Conservation (phyloP, 2,329 filamentous ascomycete genomes). For the Clarireedia hainanense region DNA sequence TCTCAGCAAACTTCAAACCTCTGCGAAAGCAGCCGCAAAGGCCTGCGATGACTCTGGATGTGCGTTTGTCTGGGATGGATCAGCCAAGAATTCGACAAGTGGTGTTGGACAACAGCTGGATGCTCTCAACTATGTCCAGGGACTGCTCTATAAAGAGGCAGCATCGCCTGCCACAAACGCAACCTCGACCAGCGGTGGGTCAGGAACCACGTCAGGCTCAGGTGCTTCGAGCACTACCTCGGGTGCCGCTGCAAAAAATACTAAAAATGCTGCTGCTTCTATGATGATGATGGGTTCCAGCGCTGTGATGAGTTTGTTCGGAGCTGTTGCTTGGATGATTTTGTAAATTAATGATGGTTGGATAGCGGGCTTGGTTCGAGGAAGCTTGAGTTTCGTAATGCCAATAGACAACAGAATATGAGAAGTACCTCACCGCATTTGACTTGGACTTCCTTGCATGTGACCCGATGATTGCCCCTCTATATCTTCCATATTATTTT, state of each 20-base stretch:
- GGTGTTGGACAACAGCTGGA: slow-evolving; percentile 43
- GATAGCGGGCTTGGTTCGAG: not conserved
- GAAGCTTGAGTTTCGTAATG: too few species aligned
- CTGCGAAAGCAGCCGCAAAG: slow-evolving; percentile 50
- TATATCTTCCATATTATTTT: too few species aligned
- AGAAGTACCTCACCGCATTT: too few species aligned
- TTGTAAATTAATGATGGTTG: not conserved
- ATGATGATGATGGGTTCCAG: not conserved
- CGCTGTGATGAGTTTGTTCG: not conserved
- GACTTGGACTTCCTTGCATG: too few species aligned
- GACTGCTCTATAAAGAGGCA: slow-evolving; percentile 29
- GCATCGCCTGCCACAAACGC: slow-evolving; percentile 33
- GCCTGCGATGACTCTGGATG: slow-evolving; percentile 59
- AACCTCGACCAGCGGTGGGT: not conserved
- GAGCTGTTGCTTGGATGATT: not conserved
- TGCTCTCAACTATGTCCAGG: slow-evolving; percentile 42
- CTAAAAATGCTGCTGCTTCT: not conserved
- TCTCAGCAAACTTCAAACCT: slow-evolving; percentile 48
- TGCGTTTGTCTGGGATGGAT: slow-evolving; percentile 53
- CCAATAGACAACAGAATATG: too few species aligned
- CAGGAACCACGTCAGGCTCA: not conserved
- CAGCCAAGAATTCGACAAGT: slow-evolving; percentile 37
- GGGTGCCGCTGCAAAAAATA: not conserved
- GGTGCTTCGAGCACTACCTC: not conserved
- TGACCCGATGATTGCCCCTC: too few species aligned